Evolutionary conservation across 768 basidiomycete species (phyloP).

Genomic region (Boletales sp.): DNA sequence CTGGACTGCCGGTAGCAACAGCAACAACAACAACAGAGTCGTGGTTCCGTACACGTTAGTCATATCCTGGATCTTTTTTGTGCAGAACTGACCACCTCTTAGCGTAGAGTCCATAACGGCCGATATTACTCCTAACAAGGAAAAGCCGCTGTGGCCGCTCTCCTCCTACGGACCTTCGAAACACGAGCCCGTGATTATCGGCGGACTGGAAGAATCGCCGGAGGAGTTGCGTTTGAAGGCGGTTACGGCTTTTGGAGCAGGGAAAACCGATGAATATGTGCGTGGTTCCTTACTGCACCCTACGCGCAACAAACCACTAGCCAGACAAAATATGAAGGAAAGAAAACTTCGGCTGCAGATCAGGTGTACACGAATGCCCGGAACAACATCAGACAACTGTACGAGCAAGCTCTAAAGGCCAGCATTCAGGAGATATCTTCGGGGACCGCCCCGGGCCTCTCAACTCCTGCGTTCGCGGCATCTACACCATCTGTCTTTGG

Average conservation of each 20-base stretch:
- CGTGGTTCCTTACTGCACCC: slow-evolving; percentile 23
- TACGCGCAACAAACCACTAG: slow-evolving; percentile 1
- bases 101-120: slow-evolving; percentile 61
- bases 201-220: slow-evolving; percentile 65
- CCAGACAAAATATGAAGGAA: slow-evolving; percentile 58
- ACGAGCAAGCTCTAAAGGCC: slow-evolving; percentile 49
- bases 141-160: slow-evolving; percentile 78
- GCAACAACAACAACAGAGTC: slow-evolving; percentile 9
- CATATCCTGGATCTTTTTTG: background rate
- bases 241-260: slow-evolving; percentile 48
- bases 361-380: slow-evolving; percentile 46
- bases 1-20: slow-evolving; percentile 36
- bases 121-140: slow-evolving; percentile 57
- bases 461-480: slow-evolving; percentile 21
- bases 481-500: slow-evolving; percentile 40
- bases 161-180: slow-evolving; percentile 79
- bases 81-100: background rate
- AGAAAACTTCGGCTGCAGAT: slow-evolving; percentile 52
- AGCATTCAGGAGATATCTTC: slow-evolving; percentile 25
- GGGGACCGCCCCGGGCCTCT: slow-evolving; percentile 6
- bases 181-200: slow-evolving; percentile 61
- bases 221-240: slow-evolving; percentile 79
- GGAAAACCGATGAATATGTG: slow-evolving; percentile 67
- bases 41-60: slow-evolving; percentile 40
- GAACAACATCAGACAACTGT: slow-evolving; percentile 45